Base-by-base conservation (phyloP, 495 filamentous ascomycete genomes). In the Bacidia gigantensis region DNA sequence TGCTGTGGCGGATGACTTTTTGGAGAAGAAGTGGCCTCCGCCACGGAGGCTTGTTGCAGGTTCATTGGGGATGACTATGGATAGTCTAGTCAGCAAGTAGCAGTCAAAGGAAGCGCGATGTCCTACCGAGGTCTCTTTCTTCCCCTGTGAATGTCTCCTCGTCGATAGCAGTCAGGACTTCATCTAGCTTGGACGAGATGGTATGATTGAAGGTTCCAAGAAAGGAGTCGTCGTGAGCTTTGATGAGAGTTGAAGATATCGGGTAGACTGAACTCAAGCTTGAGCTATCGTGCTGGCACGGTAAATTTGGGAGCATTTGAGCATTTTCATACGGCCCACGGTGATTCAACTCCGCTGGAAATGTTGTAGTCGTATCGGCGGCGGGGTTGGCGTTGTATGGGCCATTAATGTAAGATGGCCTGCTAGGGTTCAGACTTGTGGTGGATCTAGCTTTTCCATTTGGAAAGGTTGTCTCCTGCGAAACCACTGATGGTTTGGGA, bases 131-230 rank as follows among this genome's bases (percentile, higher is more conserved):
- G 41, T 87, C 81, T 46, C 65, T 70, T 58, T 86, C 83, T 46
- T 78, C 69, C 2, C 79, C 80, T 53, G 64, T 66, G 49, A 80
- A 85, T 12, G 65, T 69, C n/a, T 83, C 81, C 14, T 67, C 69
- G 63, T 90, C 84, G 21, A 87, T 86, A 17, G 74, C 65, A 0
- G 81, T 84, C 44, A 87, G 74, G 18, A 86, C 72, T 25, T 74
- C 58, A 62, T 83, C 71, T 42, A 88, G 67, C 48, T 75, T 77
- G 38, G 65, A 61, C 38, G 72, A 70, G 55, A 86, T 73, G 51
- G 74, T 66, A 50, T 82, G 74, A 53, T 65, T 74, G 45, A 82
- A 62, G 5, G 71, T 73, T 18, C 73, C 72, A 14, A n/a, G n/a
- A 21, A 50, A 38, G 2, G 7, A 11, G 38, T 50, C 47, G 5